A percentile compares a stretch with the other conserved stretches of the same genome.
Conservation (phyloP, 495 filamentous ascomycete genomes). For the Pyrenula massariospora region DNA sequence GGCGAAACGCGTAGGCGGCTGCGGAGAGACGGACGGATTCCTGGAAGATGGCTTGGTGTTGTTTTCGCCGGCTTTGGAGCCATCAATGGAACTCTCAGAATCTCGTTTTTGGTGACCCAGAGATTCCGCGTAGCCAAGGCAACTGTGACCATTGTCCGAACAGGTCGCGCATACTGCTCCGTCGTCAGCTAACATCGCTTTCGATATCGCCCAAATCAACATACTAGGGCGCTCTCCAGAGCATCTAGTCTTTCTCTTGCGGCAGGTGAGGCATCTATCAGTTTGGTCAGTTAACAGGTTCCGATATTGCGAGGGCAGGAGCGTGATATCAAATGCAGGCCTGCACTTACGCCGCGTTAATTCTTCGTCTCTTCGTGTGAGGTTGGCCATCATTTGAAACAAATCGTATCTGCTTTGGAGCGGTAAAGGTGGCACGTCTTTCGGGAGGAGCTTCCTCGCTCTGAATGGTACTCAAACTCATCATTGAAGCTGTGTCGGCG, state of each 20-base stretch:
- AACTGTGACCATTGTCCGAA: constrained; percentile 60
- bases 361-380: constrained; percentile 66
- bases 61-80: constrained; percentile 14
- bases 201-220: constrained; percentile 7
- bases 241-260: constrained; percentile 74
- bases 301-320: too few relatives aligned
- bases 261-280: constrained; percentile 61
- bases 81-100: constrained; percentile 11
- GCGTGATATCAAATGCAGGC: too few relatives aligned
- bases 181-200: background rate
- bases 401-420: constrained; percentile 52
- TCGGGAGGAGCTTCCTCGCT: background rate
- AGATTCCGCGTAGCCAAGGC: constrained; percentile 52
- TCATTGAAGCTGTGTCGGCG: background rate
- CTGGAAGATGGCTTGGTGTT: background rate
- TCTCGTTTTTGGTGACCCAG: constrained; percentile 10
- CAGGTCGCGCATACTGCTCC: constrained; percentile 54
- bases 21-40: background rate
- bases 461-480: background rate
- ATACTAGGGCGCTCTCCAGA: constrained; percentile 59
- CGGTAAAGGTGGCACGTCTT: constrained; percentile 1
- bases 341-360: constrained; percentile 63
- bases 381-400: constrained; percentile 74
- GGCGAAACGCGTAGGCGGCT: background rate
- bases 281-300: constrained; percentile 5